A percentile compares a stretch with the other conserved stretches of the same genome.
These are phyloP conservation scores for Gossypium mustelinum DNA, from an alignment of 345 rosid species.

Conservation along the genomic window DNA sequence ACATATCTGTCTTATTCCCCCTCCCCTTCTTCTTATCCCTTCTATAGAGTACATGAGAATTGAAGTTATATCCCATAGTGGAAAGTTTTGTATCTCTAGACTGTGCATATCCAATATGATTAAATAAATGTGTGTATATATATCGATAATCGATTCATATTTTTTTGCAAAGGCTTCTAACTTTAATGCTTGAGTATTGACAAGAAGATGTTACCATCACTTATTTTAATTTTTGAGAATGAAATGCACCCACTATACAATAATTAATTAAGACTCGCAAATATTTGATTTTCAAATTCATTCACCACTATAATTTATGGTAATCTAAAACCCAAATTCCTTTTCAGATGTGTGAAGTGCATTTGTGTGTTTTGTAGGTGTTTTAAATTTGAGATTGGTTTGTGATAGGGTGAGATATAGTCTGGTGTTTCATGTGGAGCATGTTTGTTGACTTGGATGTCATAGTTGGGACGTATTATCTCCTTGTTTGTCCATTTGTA, in stretches of 20 bases:
- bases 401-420: not conserved
- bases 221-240: not conserved
- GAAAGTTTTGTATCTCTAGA: not conserved
- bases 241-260: not conserved
- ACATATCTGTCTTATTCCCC: not conserved
- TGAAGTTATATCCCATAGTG: not conserved
- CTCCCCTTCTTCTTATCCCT: not conserved
- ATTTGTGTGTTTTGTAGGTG: not conserved
- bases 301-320: not conserved
- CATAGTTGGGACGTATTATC: not conserved
- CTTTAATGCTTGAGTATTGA: not conserved
- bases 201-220: not conserved
- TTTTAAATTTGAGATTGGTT: not conserved
- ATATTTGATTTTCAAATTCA: not conserved
- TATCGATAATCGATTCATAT: not conserved
- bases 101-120: not conserved
- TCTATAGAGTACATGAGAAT: not conserved
- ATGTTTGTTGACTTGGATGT: not conserved
- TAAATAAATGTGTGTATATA: not conserved
- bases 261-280: not conserved
- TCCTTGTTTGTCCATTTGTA: not conserved
- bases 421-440: slow-evolving; percentile 1
- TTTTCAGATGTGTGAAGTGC: not conserved
- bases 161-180: not conserved
- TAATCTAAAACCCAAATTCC: not conserved